Base-by-base conservation (phyloP, 2,329 filamentous ascomycete species). In the Mariannaea elegans region DNA sequence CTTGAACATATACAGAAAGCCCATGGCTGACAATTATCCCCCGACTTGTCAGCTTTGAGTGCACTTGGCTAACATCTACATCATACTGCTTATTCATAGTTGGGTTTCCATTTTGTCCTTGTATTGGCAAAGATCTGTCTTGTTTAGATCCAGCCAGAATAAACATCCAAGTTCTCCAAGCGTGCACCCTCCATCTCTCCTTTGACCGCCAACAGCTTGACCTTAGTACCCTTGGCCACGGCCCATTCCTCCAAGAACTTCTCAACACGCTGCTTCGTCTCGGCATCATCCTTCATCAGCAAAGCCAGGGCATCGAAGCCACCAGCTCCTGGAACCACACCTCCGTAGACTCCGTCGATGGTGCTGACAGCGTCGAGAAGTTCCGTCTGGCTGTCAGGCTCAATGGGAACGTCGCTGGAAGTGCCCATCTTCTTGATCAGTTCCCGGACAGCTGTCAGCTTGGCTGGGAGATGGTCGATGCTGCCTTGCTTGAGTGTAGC, bases 291-390 rank as follows among this genome's bases (percentile, higher is more conserved):
- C 69, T 85, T 84, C 65, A 97, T 86, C 59, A 99, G 76, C 61
- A 99, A 75, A 1, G 90, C 91, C 55, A 97, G 84, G 1, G 95
- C 95, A 80, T 99, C 95, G 72, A 91, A 97, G 0, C 95, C 95
- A 9, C 95, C 95, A 0, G 95, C 95, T 0, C 95, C 95, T 0
- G 95, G 95, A 0, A 97, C 95, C 0, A 98, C 93, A 0, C 94
- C 95, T 1, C 93, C 94, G 65, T 94, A 86, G 3, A 98, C 93
- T 6, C 94, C 95, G 0, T 90, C 84, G 2, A 97, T 79, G 4
- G 68, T 71, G n/a, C 78, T 85, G 57, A 94, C 83, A 9, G 88
- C 91, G 76, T 99, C 91, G 32, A 99, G 79, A 60, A 99, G 81
- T 71, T 87, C 85, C 2, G 93, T 97, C 82, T 99, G 95, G 66